These are phyloP conservation scores for Hypoxylon cercidicola DNA, from an alignment of 495 filamentous ascomycete species.

Conservation along the genomic window DNA sequence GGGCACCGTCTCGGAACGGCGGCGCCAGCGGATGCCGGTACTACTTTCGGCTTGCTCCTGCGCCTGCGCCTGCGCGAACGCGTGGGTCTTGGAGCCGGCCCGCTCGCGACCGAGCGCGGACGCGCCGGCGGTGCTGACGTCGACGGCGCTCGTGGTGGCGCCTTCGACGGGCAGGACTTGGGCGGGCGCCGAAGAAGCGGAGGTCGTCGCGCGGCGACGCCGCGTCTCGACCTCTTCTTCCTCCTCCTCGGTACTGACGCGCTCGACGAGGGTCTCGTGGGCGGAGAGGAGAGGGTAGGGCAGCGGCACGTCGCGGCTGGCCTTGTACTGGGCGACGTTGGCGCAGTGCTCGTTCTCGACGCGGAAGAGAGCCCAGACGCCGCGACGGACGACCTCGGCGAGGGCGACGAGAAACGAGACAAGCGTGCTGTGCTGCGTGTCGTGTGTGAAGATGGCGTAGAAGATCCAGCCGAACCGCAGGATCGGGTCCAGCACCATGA, in stretches of 20 bases:
- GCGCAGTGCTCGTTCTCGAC: constrained; percentile 97
- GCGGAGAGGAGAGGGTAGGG: constrained; percentile 73
- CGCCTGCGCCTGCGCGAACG: constrained; percentile 19
- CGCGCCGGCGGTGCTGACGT: constrained; percentile 20
- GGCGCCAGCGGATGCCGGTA: constrained; percentile 50
- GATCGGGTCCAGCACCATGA: constrained; percentile 87
- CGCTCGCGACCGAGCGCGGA: constrained; percentile 32
- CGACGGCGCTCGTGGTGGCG: constrained; percentile 27
- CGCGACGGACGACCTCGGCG: constrained; percentile 81
- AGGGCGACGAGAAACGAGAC: constrained; percentile 79
- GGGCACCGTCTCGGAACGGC: constrained; percentile 35
- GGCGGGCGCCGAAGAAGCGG: constrained; percentile 13
- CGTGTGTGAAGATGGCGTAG: constrained; percentile 82
- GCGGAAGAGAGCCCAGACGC: constrained; percentile 90
- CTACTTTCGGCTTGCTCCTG: constrained; percentile 48
- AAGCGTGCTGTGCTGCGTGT: constrained; percentile 82
- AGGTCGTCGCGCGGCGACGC: constrained; percentile 14
- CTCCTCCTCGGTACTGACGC: constrained; percentile 41
- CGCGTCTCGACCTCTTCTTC: constrained; percentile 16
- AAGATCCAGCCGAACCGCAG: constrained; percentile 96
- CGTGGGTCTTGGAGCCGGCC: constrained; percentile 14
- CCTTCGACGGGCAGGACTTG: constrained; percentile 22
- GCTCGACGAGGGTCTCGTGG: constrained; percentile 48
- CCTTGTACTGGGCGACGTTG: constrained; percentile 86
- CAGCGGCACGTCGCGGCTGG: constrained; percentile 80